These are phyloP conservation scores for Pseudomassariella vexata DNA, from an alignment of 2,329 filamentous ascomycete genomes.

Conservation along the genomic window DNA sequence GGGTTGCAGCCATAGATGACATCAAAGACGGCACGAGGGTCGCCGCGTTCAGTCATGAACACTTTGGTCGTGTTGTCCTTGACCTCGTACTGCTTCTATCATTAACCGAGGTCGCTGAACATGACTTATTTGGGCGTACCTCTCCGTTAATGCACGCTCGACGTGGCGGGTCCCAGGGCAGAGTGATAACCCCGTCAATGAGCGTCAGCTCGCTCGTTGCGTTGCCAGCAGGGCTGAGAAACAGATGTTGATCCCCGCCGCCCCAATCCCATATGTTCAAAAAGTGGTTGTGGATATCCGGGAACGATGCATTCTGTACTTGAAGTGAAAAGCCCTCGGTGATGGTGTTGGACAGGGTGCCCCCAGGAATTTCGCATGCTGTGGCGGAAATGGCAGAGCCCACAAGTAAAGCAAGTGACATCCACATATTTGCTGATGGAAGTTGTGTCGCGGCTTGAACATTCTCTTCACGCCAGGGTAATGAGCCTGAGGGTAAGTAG, in stretches of 20 bases:
- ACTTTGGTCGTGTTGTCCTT: slow-evolving; percentile 41
- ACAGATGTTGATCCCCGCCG: slow-evolving; percentile 32
- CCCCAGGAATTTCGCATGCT: slow-evolving; percentile 24
- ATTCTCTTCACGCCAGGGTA: no score
- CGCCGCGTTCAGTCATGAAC: slow-evolving; percentile 39
- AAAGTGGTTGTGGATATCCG: slow-evolving; percentile 28
- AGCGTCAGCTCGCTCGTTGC: slow-evolving; percentile 29
- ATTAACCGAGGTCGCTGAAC: no score
- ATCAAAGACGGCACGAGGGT: slow-evolving; percentile 34
- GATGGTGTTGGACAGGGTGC: slow-evolving; percentile 25
- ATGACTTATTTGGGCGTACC: slow-evolving; percentile 23
- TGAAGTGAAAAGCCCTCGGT: slow-evolving; percentile 25
- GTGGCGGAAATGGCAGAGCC: slow-evolving; percentile 10
- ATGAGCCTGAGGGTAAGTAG: no score
- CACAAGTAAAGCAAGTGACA: slow-evolving; percentile 3
- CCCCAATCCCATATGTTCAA: slow-evolving; percentile 32
- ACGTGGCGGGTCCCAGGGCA: slow-evolving; percentile 18
- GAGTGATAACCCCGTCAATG: slow-evolving; percentile 29
- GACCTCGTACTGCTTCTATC: no score
- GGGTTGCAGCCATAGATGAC: slow-evolving; percentile 35
- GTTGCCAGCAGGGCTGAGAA: slow-evolving; percentile 30
- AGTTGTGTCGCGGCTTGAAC: not conserved
- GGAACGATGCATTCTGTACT: slow-evolving; percentile 30
- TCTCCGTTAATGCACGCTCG: slow-evolving; percentile 39
- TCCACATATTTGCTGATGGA: not conserved